Percentiles rank a stretch among this genome's conserved stretches.
Conservation (phyloP, 2,329 filamentous ascomycete genomes). For the Aspergillus luchuensis region DNA sequence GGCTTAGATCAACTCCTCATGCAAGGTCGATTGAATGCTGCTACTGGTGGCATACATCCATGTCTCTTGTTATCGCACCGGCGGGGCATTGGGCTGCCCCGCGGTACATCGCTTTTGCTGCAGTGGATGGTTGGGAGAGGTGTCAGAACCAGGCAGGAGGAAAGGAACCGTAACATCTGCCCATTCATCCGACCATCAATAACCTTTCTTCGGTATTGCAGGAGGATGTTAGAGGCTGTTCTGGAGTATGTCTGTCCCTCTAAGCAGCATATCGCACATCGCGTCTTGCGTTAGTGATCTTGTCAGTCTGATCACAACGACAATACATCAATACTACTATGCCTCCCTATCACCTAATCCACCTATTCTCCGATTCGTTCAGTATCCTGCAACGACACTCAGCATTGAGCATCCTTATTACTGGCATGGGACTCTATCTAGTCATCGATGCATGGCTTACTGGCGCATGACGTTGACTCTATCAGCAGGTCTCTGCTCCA, state of each 20-base stretch:
- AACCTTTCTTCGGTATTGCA: not conserved
- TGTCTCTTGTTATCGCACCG: constrained; percentile 1
- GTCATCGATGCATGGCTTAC: constrained; percentile 1
- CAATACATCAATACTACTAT: not conserved
- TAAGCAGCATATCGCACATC: not conserved
- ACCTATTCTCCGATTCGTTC: constrained; percentile 14
- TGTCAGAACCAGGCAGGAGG: constrained; percentile 4
- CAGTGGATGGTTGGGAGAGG: not conserved
- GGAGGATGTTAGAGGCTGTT: not conserved
- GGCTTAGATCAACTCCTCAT: constrained; percentile 11
- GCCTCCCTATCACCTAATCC: constrained; percentile 8
- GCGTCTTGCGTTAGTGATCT: not conserved
- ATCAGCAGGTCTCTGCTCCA: not conserved
- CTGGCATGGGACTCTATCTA: not conserved
- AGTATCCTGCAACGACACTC: constrained; percentile 7
- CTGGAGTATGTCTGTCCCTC: not conserved
- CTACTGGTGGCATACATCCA: not conserved
- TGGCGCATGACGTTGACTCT: not conserved
- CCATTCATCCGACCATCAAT: not conserved
- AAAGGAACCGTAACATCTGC: constrained; percentile 11
- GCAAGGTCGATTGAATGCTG: constrained; percentile 18
- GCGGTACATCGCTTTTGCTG: constrained; percentile 8
- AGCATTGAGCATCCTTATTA: not conserved
- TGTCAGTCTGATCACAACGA: not conserved
- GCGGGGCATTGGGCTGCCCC: constrained; percentile 18